A percentile compares a stretch with the other conserved stretches of the same genome.
Evolutionary conservation across 768 basidiomycete species (phyloP).

Genomic region (Tylopilus vinaceipallidus): DNA sequence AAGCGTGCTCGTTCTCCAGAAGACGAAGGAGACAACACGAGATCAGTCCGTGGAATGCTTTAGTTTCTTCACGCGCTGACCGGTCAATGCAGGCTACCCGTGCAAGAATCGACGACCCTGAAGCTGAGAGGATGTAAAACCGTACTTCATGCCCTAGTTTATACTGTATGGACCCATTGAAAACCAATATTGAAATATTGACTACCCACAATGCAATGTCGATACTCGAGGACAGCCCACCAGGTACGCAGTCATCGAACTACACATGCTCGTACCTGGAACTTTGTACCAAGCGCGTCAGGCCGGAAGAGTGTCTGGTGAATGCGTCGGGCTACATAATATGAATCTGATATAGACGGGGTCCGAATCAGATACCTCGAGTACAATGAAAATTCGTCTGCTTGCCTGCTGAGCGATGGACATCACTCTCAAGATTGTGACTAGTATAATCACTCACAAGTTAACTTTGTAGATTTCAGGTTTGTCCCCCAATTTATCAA

Average conservation of each 20-base stretch:
- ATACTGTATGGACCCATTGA: slow-evolving; percentile 17
- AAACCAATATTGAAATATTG: slow-evolving; percentile 13
- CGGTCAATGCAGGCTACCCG: slow-evolving; percentile 48
- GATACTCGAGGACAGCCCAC: slow-evolving; percentile 1
- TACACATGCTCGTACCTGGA: slow-evolving; percentile 46
- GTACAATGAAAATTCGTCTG: slow-evolving; percentile 40
- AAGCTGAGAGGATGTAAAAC: slow-evolving; percentile 67
- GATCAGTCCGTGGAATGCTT: slow-evolving; percentile 46
- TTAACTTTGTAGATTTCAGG: slow-evolving; percentile 50
- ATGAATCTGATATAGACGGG: slow-evolving; percentile 60
- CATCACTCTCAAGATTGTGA: not conserved
- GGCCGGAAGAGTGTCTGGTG: slow-evolving; percentile 55
- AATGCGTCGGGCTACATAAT: slow-evolving; percentile 58
- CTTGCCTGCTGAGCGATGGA: slow-evolving; percentile 30
- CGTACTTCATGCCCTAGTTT: slow-evolving; percentile 26
- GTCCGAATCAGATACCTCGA: slow-evolving; percentile 58
- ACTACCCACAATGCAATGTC: slow-evolving; percentile 14
- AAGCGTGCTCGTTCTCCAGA: slow-evolving; percentile 79
- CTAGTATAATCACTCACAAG: slow-evolving; percentile 37
- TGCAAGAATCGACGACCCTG: slow-evolving; percentile 59
- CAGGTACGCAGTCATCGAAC: slow-evolving; percentile 39
- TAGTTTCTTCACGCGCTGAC: slow-evolving; percentile 5
- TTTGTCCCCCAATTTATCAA: slow-evolving; percentile 41
- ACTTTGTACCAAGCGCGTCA: slow-evolving; percentile 36
- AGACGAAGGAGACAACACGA: slow-evolving; percentile 61